Percentiles rank a stretch among this genome's conserved stretches.
These are phyloP conservation scores for Colletotrichum sp. DNA, from an alignment of 2,329 filamentous ascomycete genomes.

Conservation along the genomic window DNA sequence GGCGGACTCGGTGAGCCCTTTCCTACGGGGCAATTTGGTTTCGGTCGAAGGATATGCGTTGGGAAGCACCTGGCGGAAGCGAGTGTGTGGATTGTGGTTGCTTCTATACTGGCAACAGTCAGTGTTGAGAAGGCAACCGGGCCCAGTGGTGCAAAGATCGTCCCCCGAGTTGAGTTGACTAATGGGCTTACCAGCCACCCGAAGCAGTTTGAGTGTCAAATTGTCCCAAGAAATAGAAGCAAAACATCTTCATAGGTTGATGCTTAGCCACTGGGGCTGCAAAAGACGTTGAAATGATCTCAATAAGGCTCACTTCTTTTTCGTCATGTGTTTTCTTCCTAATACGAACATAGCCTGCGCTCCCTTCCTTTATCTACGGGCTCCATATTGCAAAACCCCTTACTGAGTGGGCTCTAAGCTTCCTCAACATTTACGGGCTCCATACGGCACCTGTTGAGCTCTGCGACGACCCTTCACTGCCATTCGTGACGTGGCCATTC, in stretches of 20 bases:
- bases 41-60: constrained; percentile 44
- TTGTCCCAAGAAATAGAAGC: neutral
- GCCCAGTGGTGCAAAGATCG: constrained; percentile 30
- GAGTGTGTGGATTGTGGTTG: constrained; percentile 48
- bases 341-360: neutral
- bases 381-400: no score
- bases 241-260: neutral
- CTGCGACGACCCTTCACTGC: neutral
- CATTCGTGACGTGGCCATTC: neutral
- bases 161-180: neutral
- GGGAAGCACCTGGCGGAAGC: constrained; percentile 57
- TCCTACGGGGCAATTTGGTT: constrained; percentile 50
- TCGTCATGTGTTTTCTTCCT: neutral
- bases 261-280: neutral
- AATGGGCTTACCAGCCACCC: constrained; percentile 10
- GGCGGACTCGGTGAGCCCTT: constrained; percentile 47
- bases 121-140: constrained; percentile 35
- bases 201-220: neutral
- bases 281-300: neutral
- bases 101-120: constrained; percentile 43
- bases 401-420: no score
- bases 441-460: neutral
- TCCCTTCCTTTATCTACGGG: neutral
- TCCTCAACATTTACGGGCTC: neutral
- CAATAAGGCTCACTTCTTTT: neutral